Evolutionary conservation across 2,329 filamentous ascomycete species (phyloP).

Genomic region (Rhinocladiella similis): DNA sequence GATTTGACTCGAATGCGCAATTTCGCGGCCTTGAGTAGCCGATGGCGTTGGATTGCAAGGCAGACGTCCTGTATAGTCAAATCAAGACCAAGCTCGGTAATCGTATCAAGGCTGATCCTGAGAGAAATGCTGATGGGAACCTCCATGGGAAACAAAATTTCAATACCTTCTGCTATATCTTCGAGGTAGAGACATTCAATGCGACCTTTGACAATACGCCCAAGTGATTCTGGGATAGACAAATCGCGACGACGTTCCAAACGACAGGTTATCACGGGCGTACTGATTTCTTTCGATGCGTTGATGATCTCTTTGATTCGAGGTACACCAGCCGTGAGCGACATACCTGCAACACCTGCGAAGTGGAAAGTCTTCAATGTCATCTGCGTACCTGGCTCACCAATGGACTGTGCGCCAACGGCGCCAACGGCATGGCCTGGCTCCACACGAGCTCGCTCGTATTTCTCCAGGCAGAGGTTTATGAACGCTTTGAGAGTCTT

Average conservation of each 20-base stretch:
- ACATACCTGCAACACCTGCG: conserved; percentile 98
- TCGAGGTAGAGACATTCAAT: conserved; percentile 93
- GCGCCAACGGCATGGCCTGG: conserved; percentile 95
- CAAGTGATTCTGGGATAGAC: conserved; percentile 40
- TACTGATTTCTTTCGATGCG: conserved; percentile 89
- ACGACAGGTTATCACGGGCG: conserved; percentile 87
- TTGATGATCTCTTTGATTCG: conserved; percentile 99
- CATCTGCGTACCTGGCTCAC: conserved; percentile 98
- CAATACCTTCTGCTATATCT: conserved; percentile 77
- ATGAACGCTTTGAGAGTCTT: conserved; percentile 76
- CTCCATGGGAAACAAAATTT: conserved; percentile 70
- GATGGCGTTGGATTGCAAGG: conserved; percentile 73
- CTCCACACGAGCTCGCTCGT: conserved; percentile 86
- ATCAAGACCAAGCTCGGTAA: conserved; percentile 79
- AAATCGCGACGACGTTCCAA: conserved; percentile 41
- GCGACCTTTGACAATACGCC: conserved; percentile 86
- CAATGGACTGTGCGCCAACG: conserved; percentile 95
- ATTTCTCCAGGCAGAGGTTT: conserved; percentile 80
- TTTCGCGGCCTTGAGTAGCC: conserved; percentile 70
- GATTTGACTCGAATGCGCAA: conserved; percentile 56
- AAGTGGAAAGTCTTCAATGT: conserved; percentile 99
- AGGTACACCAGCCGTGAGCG: conserved; percentile 97
- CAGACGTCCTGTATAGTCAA: conserved; percentile 73
- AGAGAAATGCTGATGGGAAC: conserved; percentile 70
- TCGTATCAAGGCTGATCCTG: conserved; percentile 75